A percentile compares a stretch with the other conserved stretches of the same genome.
These are phyloP conservation scores for Ophiocordyceps camponoti-floridani DNA, from an alignment of 2,329 filamentous ascomycete species.

Conservation along the genomic window DNA sequence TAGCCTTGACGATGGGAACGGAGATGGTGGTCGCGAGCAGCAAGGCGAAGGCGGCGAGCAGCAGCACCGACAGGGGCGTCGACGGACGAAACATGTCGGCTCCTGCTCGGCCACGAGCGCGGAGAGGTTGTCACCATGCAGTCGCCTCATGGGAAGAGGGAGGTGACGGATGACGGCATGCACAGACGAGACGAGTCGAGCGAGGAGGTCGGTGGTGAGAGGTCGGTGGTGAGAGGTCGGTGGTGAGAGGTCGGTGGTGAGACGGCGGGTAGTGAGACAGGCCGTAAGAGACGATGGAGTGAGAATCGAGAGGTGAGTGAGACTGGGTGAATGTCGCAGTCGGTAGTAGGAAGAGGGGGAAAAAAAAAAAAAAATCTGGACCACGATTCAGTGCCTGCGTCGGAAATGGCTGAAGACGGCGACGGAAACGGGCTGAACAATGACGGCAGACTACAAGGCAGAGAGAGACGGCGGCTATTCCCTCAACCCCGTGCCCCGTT, in stretches of 20 bases:
- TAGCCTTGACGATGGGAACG: constrained; percentile 69
- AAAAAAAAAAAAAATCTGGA: too few species aligned
- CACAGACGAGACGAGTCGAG: too few species aligned
- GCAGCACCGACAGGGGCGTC: constrained; percentile 73
- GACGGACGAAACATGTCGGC: constrained; percentile 64
- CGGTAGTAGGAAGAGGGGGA: too few species aligned
- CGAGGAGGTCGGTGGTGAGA: too few species aligned
- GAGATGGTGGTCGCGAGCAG: constrained; percentile 80
- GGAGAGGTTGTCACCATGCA: not conserved
- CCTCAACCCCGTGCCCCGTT: not conserved
- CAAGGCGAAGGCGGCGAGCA: constrained; percentile 70
- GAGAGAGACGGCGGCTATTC: not conserved
- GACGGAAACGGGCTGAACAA: not conserved
- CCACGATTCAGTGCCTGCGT: not conserved
- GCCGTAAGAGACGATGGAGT: too few species aligned
- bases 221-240: too few species aligned
- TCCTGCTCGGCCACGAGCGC: not conserved
- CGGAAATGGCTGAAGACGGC: not conserved
- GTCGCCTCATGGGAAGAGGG: not conserved
- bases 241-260: too few species aligned
- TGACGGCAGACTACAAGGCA: not conserved
- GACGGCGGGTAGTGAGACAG: too few species aligned
- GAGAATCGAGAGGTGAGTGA: too few species aligned
- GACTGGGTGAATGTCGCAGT: too few species aligned
- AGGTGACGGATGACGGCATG: too few species aligned